Base-by-base conservation (phyloP, 495 filamentous ascomycete species). In the Physcia stellaris region DNA sequence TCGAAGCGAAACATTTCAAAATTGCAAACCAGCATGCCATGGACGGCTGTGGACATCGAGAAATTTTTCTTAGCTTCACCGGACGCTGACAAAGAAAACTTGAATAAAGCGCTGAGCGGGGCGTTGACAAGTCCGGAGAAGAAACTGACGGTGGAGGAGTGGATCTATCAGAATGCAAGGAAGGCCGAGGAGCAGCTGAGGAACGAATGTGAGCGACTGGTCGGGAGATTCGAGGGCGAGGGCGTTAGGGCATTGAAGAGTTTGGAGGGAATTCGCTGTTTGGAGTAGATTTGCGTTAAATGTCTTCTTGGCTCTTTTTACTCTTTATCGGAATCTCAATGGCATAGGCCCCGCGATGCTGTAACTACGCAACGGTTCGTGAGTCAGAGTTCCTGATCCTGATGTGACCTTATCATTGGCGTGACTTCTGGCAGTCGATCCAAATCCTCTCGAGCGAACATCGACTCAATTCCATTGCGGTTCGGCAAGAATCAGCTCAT, bases 91-190 rank as follows among this genome's bases (percentile, higher is more conserved):
- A 63, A 73, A 34, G 74, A 75, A 28, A 79, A 77, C 46, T 64
- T 22, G 12, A 38, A 19, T 31, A 39, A 37, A 16, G 23, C 11
- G 2, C 31, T 39, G 7, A 31, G 70, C 33, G 63, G 60, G 3
- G 44, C 57, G 0, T 56, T 98, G 44, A 77, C 73, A 1, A 80
- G 66, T 43, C 75, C 75, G 0, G 88, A 95, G 63, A 85, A 80
- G 64, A 71, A 70, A 27, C 87, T 98, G 84, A 84, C 75, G 0
- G 85, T 96, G 2, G 83, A 92, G 54, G 77, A 94, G 57, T 98
- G 90, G 90, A 78, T 98, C 31, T 61, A 68, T 37, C 73, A 71
- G 61, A 88, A 86, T 52, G 87, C 88, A 4, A 69, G 70, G 47
- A 63, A 74, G 45, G 85, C 79, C 1, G 86, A 94, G 60, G 73